Evolutionary conservation across 768 basidiomycete genomes (phyloP).

Genomic region (Termitomyces heimii): DNA sequence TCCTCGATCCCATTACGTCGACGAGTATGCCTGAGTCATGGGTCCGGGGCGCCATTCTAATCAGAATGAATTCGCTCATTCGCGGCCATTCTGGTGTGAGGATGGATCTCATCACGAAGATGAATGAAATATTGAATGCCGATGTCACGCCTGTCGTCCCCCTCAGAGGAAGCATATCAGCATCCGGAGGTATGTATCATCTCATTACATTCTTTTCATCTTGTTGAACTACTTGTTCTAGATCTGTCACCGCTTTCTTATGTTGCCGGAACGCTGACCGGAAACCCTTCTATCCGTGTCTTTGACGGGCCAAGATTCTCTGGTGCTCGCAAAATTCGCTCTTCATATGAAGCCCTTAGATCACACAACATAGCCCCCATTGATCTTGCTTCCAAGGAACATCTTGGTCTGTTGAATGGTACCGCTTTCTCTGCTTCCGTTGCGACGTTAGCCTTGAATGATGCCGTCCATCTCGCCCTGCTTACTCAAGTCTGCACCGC

Average conservation of each 20-base stretch:
- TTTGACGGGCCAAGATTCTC: slow-evolving; percentile 49
- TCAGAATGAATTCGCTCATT: slow-evolving; percentile 86
- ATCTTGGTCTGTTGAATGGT: slow-evolving; percentile 78
- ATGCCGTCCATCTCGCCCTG: slow-evolving; percentile 61
- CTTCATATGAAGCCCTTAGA: slow-evolving; percentile 51
- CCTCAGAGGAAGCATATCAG: slow-evolving; percentile 76
- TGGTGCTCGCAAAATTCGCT: slow-evolving; percentile 43
- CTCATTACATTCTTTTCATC: slow-evolving; percentile 3
- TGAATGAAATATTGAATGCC: slow-evolving; percentile 63
- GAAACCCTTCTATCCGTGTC: slow-evolving; percentile 74
- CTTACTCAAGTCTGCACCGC: slow-evolving; percentile 74
- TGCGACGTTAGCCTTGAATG: slow-evolving; percentile 67
- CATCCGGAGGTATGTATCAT: slow-evolving; percentile 59
- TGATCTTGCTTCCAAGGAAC: slow-evolving; percentile 67
- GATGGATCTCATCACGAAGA: slow-evolving; percentile 73
- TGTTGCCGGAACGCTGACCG: slow-evolving; percentile 74
- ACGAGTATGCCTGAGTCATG: slow-evolving; percentile 81
- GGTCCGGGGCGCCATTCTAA: slow-evolving; percentile 82
- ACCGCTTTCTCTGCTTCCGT: slow-evolving; percentile 81
- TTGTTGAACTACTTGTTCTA: slow-evolving; percentile 17
- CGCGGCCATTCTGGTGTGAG: slow-evolving; percentile 86
- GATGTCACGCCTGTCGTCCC: slow-evolving; percentile 80
- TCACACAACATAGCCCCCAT: slow-evolving; percentile 60
- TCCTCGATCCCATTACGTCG: slow-evolving; percentile 61
- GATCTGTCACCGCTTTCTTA: slow-evolving; percentile 81